A percentile compares a stretch with the other conserved stretches of the same genome.
Evolutionary conservation across 1,284 basidiomycete genomes (phyloP).

Genomic region (Grifola frondosa): DNA sequence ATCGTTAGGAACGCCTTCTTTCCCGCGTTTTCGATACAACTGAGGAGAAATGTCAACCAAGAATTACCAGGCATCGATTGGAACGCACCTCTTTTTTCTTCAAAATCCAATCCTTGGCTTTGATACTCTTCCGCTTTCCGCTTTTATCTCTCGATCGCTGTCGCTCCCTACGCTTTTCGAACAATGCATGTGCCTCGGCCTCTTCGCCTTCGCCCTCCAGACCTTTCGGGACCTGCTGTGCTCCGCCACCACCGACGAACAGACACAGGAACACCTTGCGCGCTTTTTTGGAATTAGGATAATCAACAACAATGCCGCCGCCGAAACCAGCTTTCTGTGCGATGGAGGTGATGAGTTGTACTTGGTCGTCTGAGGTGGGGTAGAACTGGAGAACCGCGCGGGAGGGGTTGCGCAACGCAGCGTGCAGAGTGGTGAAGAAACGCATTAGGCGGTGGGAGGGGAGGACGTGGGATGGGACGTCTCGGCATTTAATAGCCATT

Average conservation of each 20-base stretch:
- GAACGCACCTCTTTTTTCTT: conserved; percentile 78
- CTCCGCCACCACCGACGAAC: conserved; percentile 72
- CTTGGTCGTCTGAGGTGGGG: conserved; percentile 92
- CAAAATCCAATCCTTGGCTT: conserved; percentile 79
- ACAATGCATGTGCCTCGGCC: conserved; percentile 51
- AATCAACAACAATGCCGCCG: conserved; percentile 96
- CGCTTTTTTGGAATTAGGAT: conserved; percentile 94
- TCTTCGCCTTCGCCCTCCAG: conserved; percentile 65
- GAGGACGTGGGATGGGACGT: conserved; percentile 88
- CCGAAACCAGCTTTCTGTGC: conserved; percentile 97
- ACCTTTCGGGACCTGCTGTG: conserved; percentile 68
- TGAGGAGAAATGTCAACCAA: conserved; percentile 28
- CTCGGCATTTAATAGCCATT: conserved; percentile 99
- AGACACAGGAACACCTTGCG: conserved; percentile 90
- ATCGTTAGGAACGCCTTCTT: conserved; percentile 75
- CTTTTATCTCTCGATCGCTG: conserved; percentile 50
- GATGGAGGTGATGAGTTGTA: conserved; percentile 90
- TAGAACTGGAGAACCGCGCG: conserved; percentile 97
- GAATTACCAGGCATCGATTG: conserved; percentile 1
- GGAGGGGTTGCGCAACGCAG: conserved; percentile 87
- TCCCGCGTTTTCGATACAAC: conserved; percentile 80
- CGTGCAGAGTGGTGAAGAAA: conserved; percentile 97
- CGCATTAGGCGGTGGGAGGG: conserved; percentile 89
- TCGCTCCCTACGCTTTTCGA: conserved; percentile 64
- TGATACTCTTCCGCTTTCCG: conserved; percentile 64